Conservation (phyloP, 129 eudicot genomes). For the Flaveria bidentis region DNA sequence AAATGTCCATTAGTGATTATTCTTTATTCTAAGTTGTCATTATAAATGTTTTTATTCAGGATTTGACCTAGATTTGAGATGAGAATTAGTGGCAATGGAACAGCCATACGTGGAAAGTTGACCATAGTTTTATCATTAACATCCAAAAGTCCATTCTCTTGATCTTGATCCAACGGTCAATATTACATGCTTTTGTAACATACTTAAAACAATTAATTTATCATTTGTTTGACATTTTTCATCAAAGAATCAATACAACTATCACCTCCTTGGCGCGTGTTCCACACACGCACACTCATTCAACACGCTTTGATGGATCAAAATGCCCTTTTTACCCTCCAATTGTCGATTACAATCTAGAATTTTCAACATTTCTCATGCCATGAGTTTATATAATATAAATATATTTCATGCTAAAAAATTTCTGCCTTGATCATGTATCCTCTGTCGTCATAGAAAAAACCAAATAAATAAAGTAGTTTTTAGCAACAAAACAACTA, state of each 20-base stretch:
- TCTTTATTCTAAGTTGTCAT: too few relatives aligned
- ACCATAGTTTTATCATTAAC: constrained; percentile 17
- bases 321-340: background rate
- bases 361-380: background rate
- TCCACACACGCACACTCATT: constrained; percentile 26
- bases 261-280: constrained; percentile 28
- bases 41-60: background rate
- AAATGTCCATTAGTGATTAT: too few relatives aligned
- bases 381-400: too few relatives aligned
- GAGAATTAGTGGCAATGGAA: constrained; percentile 11
- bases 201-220: constrained; percentile 26
- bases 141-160: constrained; percentile 30
- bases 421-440: too few relatives aligned
- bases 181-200: constrained; percentile 28
- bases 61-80: background rate
- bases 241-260: background rate
- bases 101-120: constrained; percentile 28
- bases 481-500: too few relatives aligned
- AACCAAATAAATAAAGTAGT: too few relatives aligned
- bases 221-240: constrained; percentile 29
- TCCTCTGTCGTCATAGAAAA: too few relatives aligned
- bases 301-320: constrained; percentile 21
- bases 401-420: too few relatives aligned
- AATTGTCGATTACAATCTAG: background rate
- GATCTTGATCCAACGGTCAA: constrained; percentile 31